phyloP scores from a whole-genome alignment of 129 eudicot species.

The Tagetes patula region DNA sequence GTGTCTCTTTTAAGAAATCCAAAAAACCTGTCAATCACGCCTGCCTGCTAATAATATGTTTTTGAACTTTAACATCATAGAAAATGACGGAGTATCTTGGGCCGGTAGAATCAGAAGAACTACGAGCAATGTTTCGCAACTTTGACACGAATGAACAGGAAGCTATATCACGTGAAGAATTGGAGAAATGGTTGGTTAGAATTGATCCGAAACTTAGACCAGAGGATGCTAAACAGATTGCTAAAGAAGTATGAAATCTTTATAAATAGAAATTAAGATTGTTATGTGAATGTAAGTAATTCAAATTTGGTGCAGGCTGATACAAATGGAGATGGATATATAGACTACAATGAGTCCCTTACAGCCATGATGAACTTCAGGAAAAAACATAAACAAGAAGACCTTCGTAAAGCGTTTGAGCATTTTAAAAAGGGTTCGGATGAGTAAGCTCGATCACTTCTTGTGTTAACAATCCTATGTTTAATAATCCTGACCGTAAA shows the following conservation, averaged over 20 bases:
- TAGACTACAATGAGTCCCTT: conserved; percentile 71
- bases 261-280: not conserved
- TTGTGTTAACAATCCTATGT: no score
- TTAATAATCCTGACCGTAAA: not conserved
- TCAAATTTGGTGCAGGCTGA: conserved; percentile 56
- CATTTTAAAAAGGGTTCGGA: conserved; percentile 59
- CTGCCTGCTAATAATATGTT: not conserved
- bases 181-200: conserved; percentile 60
- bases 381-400: conserved; percentile 60
- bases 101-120: conserved; percentile 63
- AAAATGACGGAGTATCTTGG: conserved; percentile 71
- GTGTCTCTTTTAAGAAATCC: conserved; percentile 21
- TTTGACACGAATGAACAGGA: conserved; percentile 70
- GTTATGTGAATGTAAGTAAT: not conserved
- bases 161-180: conserved; percentile 61
- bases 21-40: not conserved
- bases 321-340: conserved; percentile 70
- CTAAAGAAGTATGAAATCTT: conserved; percentile 64
- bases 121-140: conserved; percentile 65
- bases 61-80: conserved; percentile 28
- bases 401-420: conserved; percentile 58
- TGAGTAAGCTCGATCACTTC: conserved; percentile 32
- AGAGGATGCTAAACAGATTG: conserved; percentile 56
- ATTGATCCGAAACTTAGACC: conserved; percentile 68
- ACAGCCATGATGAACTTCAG: conserved; percentile 79